Conservation (phyloP, 495 filamentous ascomycete species). For the Annulohypoxylon moriforme region DNA sequence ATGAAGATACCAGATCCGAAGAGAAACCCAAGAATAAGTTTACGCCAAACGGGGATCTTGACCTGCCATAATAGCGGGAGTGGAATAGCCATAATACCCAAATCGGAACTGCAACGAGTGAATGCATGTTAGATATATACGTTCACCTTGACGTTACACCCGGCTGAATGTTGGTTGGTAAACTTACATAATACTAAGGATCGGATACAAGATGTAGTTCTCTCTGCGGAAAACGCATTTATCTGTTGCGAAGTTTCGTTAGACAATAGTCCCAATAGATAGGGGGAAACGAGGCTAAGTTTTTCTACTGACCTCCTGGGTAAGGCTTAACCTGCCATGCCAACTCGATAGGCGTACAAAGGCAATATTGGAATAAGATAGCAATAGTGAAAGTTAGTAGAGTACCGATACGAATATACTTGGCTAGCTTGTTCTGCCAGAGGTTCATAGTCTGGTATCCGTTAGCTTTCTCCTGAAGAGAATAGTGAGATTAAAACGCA, state of each 20-base stretch:
- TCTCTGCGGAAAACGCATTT: conserved; percentile 27
- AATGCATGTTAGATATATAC: background rate
- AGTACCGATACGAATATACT: conserved; percentile 5
- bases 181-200: conserved; percentile 26
- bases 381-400: conserved; percentile 14
- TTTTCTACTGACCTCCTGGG: conserved; percentile 7
- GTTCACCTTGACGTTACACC: background rate
- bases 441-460: conserved; percentile 16
- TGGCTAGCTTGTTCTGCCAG: conserved; percentile 21
- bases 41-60: background rate
- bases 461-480: conserved; percentile 6
- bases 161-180: background rate
- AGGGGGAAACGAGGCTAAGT: background rate
- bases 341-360: conserved; percentile 19
- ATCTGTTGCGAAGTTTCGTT: conserved; percentile 6
- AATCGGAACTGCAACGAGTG: conserved; percentile 7
- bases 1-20: conserved; percentile 29
- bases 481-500: background rate
- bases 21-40: conserved; percentile 12
- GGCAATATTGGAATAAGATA: conserved; percentile 20
- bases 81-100: conserved; percentile 30
- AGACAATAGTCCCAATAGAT: background rate
- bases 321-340: conserved; percentile 29
- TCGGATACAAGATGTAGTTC: conserved; percentile 23
- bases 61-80: conserved; percentile 25